phyloP scores from a whole-genome alignment of 2,329 filamentous ascomycete species.

The Rhexocercosporidium sp. region DNA sequence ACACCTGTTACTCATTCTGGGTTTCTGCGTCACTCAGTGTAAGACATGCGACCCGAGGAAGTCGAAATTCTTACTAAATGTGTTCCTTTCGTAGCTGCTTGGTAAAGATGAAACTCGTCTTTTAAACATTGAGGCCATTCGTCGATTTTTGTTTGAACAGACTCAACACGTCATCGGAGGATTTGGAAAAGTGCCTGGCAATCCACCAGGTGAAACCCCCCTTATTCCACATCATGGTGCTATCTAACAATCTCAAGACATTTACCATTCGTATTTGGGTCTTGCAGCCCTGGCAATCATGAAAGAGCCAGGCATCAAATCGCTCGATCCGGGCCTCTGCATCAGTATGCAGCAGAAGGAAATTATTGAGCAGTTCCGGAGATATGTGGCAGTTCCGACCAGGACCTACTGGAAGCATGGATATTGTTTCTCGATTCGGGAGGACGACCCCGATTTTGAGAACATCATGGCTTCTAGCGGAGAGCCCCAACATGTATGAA shows the following conservation, averaged over 20 bases:
- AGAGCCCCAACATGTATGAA: slow-evolving; percentile 9
- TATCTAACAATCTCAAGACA: slow-evolving; percentile 52
- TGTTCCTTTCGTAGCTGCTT: slow-evolving; percentile 55
- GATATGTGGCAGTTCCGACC: slow-evolving; percentile 24
- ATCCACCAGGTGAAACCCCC: slow-evolving; percentile 61
- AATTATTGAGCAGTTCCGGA: slow-evolving; percentile 49
- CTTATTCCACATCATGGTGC: not conserved
- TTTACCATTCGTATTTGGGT: slow-evolving; percentile 90
- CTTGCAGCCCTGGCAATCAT: slow-evolving; percentile 79
- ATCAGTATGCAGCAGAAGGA: slow-evolving; percentile 66
- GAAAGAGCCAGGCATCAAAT: slow-evolving; percentile 70
- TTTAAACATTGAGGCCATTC: slow-evolving; percentile 63
- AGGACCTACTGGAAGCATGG: slow-evolving; percentile 36
- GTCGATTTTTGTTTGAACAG: slow-evolving; percentile 81
- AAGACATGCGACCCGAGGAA: slow-evolving; percentile 29
- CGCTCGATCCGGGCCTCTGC: slow-evolving; percentile 77
- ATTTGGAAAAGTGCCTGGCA: slow-evolving; percentile 74
- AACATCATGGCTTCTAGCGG: slow-evolving; percentile 28
- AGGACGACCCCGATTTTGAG: slow-evolving; percentile 35
- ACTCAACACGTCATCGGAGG: slow-evolving; percentile 87
- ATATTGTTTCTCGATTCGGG: slow-evolving; percentile 35
- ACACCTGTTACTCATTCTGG: slow-evolving; percentile 98
- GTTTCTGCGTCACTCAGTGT: slow-evolving; percentile 68
- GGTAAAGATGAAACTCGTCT: slow-evolving; percentile 54
- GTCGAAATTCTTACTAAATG: slow-evolving; percentile 8